phyloP scores from a whole-genome alignment of 2,329 filamentous ascomycete genomes.

The Cladosporium sp. region DNA sequence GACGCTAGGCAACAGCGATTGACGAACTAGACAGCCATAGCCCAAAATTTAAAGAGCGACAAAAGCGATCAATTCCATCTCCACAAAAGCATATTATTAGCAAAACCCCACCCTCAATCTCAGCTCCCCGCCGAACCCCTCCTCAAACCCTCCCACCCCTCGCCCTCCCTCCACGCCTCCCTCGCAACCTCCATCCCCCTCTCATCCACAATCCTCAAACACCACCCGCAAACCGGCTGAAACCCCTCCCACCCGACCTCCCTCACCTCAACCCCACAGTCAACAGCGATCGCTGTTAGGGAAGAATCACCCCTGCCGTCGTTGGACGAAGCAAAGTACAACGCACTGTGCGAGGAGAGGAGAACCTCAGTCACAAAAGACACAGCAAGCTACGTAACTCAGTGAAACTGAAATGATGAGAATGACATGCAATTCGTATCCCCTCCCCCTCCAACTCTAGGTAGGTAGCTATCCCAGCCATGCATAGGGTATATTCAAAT shows the following conservation, averaged over 20 bases:
- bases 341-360: too few species aligned
- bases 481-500: too few species aligned
- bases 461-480: too few species aligned
- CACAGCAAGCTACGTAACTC: too few species aligned
- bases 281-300: too few species aligned
- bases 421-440: too few species aligned
- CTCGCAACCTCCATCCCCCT: slow-evolving; percentile 1
- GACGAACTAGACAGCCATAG: not conserved
- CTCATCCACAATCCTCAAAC: not conserved
- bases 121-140: not conserved
- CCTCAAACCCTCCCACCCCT: not conserved
- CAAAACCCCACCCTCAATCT: not conserved
- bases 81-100: not conserved
- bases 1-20: slow-evolving; percentile 21
- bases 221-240: slow-evolving; percentile 6
- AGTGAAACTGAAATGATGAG: too few species aligned
- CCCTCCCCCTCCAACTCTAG: too few species aligned
- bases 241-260: slow-evolving; percentile 1
- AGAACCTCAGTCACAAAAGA: too few species aligned
- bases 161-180: not conserved
- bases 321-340: too few species aligned
- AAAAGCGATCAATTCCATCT: not conserved
- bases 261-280: not conserved
- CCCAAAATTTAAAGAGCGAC: not conserved
- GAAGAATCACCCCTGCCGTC: too few species aligned